These are phyloP conservation scores for Coccomyxa subellipsoidea DNA, from an alignment of 163 green algal genomes.

Conservation along the genomic window DNA sequence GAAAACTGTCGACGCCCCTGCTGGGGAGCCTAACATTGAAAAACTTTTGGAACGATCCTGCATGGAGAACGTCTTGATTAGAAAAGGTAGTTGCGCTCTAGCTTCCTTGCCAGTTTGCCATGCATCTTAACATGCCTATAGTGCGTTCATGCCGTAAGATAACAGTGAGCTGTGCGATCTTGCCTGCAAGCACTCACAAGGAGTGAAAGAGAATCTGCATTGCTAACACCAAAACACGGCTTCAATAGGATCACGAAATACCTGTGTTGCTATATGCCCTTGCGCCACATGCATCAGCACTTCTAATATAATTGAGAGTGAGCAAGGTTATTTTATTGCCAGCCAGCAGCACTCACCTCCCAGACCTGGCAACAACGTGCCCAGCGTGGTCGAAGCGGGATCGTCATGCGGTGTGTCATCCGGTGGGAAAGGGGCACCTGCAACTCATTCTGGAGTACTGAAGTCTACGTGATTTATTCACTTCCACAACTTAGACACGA, in stretches of 20 bases:
- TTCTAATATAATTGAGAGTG: neutral
- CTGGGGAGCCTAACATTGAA: neutral
- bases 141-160: neutral
- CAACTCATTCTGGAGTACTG: neutral
- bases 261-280: neutral
- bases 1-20: neutral
- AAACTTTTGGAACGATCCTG: neutral
- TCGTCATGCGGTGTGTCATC: neutral
- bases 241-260: neutral
- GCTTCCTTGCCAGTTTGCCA: neutral
- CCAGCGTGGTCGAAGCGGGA: neutral
- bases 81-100: neutral
- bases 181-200: neutral
- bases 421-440: neutral
- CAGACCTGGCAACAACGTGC: neutral
- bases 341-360: neutral
- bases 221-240: neutral
- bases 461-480: neutral
- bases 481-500: neutral
- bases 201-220: neutral
- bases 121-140: neutral
- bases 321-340: neutral
- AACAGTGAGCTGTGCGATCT: neutral
- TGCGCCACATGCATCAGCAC: neutral
- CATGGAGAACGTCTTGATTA: neutral